Evolutionary conservation across 257 asterid species (phyloP).

Genomic region (Solanum chilense): DNA sequence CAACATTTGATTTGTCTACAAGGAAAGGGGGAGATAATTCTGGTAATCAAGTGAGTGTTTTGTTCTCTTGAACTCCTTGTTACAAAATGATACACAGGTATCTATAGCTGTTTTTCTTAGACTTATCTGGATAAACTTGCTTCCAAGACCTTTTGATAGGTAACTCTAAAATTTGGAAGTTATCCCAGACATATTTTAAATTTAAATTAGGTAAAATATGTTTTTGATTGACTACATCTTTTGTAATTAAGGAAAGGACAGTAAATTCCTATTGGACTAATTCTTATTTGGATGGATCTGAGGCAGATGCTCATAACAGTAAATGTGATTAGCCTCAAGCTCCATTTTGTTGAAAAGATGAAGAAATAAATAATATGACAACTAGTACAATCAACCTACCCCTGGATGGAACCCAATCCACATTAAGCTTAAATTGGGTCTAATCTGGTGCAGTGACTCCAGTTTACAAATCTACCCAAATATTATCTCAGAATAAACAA

Average conservation of each 20-base stretch:
- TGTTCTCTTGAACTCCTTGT: slow-evolving; percentile 9
- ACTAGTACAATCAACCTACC: not conserved
- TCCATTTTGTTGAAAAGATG: not conserved
- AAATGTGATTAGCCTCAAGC: not conserved
- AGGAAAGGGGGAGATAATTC: slow-evolving; percentile 46
- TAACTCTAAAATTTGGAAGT: not conserved
- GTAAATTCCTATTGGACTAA: not conserved
- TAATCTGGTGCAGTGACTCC: not conserved
- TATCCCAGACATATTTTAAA: not conserved
- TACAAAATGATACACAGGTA: not conserved
- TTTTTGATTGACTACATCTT: not conserved
- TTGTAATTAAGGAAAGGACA: not conserved
- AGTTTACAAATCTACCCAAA: not conserved
- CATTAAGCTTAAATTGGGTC: not conserved
- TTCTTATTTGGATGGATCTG: not conserved
- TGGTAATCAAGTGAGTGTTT: slow-evolving; percentile 58
- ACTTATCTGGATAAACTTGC: not conserved
- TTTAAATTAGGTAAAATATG: not conserved
- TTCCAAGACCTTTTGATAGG: not conserved
- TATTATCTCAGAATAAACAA: not conserved
- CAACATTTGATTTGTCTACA: slow-evolving; percentile 39
- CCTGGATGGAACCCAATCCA: not conserved
- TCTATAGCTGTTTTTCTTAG: not conserved
- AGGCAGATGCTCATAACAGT: not conserved
- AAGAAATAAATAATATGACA: not conserved